Percentiles rank a stretch among this genome's conserved stretches.
Evolutionary conservation across 129 eudicot species (phyloP).

Genomic region (Rutidosis leptorrhynchoides): DNA sequence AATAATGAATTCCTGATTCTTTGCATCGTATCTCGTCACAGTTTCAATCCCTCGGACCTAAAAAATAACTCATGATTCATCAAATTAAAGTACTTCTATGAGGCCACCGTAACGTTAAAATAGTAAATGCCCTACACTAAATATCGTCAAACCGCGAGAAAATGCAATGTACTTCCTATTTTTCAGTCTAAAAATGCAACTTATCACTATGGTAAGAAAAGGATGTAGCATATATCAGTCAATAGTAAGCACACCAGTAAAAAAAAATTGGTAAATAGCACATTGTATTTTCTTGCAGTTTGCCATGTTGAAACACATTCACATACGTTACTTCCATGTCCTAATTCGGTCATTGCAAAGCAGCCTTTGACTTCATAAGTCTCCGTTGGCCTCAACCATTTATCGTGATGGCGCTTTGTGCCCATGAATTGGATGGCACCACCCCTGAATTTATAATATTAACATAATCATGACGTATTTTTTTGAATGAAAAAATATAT

Average conservation of each 20-base stretch:
- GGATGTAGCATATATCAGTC: too few relatives aligned
- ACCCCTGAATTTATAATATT: constrained; percentile 55
- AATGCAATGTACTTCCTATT: too few relatives aligned
- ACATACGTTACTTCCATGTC: constrained; percentile 98
- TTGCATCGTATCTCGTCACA: constrained; percentile 70
- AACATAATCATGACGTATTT: neutral
- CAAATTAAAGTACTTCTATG: neutral
- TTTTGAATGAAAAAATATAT: too few relatives aligned
- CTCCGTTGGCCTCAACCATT: constrained; percentile 78
- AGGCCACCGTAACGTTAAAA: neutral
- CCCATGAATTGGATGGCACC: constrained; percentile 95
- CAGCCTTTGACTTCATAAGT: constrained; percentile 67
- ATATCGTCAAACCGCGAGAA: too few relatives aligned
- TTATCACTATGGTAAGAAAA: too few relatives aligned
- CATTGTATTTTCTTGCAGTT: too few relatives aligned
- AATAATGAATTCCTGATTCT: constrained; percentile 64
- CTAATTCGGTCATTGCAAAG: constrained; percentile 99
- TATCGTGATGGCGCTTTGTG: constrained; percentile 88
- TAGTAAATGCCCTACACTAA: neutral
- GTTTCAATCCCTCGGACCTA: constrained; percentile 98
- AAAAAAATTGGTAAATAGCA: too few relatives aligned
- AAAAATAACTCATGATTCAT: constrained; percentile 23
- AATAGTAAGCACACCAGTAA: too few relatives aligned
- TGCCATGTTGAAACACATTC: neutral
- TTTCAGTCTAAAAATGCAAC: too few relatives aligned